Conservation (phyloP, 2,329 filamentous ascomycete species). For the Lecanicillium sp. region DNA sequence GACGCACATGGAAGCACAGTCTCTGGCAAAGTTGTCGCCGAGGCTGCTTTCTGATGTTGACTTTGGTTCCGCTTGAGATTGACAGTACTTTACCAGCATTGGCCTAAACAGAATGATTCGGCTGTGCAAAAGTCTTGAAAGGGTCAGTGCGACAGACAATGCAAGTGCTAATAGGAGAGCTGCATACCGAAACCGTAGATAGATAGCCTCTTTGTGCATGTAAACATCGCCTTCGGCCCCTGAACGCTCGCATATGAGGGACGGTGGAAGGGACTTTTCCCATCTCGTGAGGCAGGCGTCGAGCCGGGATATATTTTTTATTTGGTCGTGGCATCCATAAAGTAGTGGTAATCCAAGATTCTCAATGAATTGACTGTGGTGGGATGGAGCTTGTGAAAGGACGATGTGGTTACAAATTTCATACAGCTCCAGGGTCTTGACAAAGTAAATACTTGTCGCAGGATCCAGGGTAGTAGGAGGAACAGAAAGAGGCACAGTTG, state of each 20-base stretch:
- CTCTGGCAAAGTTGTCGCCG: neutral
- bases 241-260: neutral
- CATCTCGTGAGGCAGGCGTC: neutral
- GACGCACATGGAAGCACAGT: conserved; percentile 1
- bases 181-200: neutral
- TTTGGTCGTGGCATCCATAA: neutral
- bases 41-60: neutral
- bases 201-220: neutral
- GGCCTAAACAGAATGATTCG: conserved; percentile 1
- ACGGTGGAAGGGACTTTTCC: conserved; percentile 1
- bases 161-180: too few relatives aligned
- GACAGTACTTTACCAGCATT: conserved; percentile 1
- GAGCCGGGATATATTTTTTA: neutral
- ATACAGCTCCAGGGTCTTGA: conserved; percentile 1
- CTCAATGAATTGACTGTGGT: neutral
- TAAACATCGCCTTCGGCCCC: neutral
- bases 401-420: conserved; percentile 1
- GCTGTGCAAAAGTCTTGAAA: conserved; percentile 1
- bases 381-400: neutral
- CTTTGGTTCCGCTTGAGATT: conserved; percentile 1
- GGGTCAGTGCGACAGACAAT: neutral
- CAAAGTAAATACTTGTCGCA: conserved; percentile 1
- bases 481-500: neutral
- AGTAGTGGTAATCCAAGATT: neutral
- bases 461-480: neutral